Percentiles rank a stretch among this genome's conserved stretches.
These are phyloP conservation scores for Lagenidium sp. DNA, from an alignment of 352 stramenopile genomes.

Conservation along the genomic window DNA sequence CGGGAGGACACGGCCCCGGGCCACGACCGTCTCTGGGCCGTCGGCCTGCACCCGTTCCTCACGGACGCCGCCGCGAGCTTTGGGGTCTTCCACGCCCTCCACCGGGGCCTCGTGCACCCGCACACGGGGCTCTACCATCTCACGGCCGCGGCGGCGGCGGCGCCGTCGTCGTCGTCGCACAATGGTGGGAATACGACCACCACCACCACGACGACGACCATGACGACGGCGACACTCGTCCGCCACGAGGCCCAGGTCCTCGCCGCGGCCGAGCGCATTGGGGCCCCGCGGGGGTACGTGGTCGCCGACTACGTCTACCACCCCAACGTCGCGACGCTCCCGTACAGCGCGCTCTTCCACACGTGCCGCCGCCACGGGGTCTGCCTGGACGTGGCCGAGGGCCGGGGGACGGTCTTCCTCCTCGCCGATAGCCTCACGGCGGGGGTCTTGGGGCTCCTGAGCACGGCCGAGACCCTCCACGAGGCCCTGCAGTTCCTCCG, in stretches of 20 bases:
- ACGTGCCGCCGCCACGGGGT: slow-evolving; percentile 80
- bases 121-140: slow-evolving; percentile 27
- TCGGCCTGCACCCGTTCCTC: slow-evolving; percentile 66
- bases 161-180: too few relatives aligned
- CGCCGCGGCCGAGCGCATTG: slow-evolving; percentile 4
- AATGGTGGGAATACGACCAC: too few relatives aligned
- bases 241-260: slow-evolving; percentile 19
- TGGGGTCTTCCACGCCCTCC: slow-evolving; percentile 57
- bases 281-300: slow-evolving; percentile 43
- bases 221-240: too few relatives aligned
- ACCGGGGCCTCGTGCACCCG: slow-evolving; percentile 25
- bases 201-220: too few relatives aligned
- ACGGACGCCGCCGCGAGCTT: slow-evolving; percentile 73
- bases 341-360: slow-evolving; percentile 83
- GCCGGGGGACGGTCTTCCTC: slow-evolving; percentile 63
- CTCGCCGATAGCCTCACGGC: slow-evolving; percentile 74
- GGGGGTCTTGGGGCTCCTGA: slow-evolving; percentile 62
- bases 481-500: slow-evolving; percentile 49
- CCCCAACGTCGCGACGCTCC: slow-evolving; percentile 67
- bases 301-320: slow-evolving; percentile 72
- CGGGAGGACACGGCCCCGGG: slow-evolving; percentile 33
- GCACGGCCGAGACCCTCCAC: slow-evolving; percentile 38
- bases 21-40: slow-evolving; percentile 55
- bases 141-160: background rate
- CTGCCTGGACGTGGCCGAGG: slow-evolving; percentile 72